Evolutionary conservation across 1,139 yeast species (phyloP), one percentile per base, ranked within the genome.

Genomic region (Nadsonia starkeyi-henricii): DNA sequence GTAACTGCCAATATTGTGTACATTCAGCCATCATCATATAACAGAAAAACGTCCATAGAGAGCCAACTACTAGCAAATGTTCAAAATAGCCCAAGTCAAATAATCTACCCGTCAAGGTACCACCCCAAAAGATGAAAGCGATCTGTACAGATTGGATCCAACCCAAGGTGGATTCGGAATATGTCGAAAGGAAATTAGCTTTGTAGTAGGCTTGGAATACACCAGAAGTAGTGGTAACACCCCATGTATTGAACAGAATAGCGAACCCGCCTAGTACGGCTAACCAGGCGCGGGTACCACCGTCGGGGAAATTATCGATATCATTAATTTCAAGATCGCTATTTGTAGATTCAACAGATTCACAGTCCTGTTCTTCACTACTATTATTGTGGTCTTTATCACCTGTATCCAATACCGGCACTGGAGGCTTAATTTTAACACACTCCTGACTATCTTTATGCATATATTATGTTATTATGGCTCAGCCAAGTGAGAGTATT

Each of bases 141-240:
- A 47, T 47, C 53, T 72, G 77, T 18, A 79, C 62, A 1, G 84
- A 73, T 53, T 81, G 81, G 26, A 81, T 74, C 86, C 86, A 81
- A 2, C 83, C 77, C 2, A 78, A 70, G 5, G 72, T 66, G 3
- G 77, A 65, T 2, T 72, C 65, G 2, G 73, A 57, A 1, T 65
- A 62, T 41, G 66, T 55, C 1, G 60, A 58, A 44, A 79, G 64
- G 49, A 77, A 75, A 50, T 74, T 69, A 2, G 62, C 57, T 3
- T 74, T 58, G 20, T 79, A 71, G 56, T 79, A 79, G 2, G 78
- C 70, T 58, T 80, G 81, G 50, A 78, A 75, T 1, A 79, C 80
- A 46, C 85, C 85, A 48, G 75, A 66, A 1, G 81, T 65, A 52
- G 78, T 79, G 52, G 76, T 72, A 21, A 79, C 61, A 1, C 86